These are phyloP conservation scores for Erigeron philadelphicus DNA, from an alignment of 140 eudicot genomes.

Conservation along the genomic window DNA sequence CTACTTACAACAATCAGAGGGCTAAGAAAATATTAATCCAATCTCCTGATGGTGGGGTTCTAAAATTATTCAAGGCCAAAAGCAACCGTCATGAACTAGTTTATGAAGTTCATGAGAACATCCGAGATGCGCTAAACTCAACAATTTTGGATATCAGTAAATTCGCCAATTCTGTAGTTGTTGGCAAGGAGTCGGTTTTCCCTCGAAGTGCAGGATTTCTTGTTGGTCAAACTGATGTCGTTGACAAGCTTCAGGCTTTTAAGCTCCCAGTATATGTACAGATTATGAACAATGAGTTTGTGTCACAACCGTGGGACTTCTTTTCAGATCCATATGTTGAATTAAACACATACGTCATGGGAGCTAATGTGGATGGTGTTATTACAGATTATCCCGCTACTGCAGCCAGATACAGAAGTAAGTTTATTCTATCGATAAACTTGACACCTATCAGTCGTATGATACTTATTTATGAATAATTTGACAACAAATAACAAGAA, in stretches of 20 bases:
- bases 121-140: conserved; percentile 45
- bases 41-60: conserved; percentile 61
- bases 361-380: conserved; percentile 51
- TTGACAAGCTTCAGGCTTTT: conserved; percentile 55
- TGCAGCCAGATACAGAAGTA: conserved; percentile 71
- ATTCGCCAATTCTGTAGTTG: conserved; percentile 59
- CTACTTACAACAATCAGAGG: conserved; percentile 39
- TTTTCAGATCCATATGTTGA: conserved; percentile 72
- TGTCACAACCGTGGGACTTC: conserved; percentile 81
- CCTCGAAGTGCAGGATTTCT: conserved; percentile 39
- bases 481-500: neutral
- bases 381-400: conserved; percentile 79
- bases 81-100: conserved; percentile 55
- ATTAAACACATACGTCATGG: conserved; percentile 38
- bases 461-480: conserved; percentile 1
- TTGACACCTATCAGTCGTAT: neutral
- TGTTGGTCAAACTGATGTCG: conserved; percentile 50
- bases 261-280: conserved; percentile 61
- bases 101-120: conserved; percentile 48
- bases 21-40: conserved; percentile 58
- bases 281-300: conserved; percentile 69
- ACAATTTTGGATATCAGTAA: conserved; percentile 48
- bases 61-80: conserved; percentile 41
- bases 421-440: conserved; percentile 25
- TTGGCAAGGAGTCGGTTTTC: conserved; percentile 55